Base-by-base conservation (phyloP, 2,329 filamentous ascomycete species). In the Zalaria sp. region DNA sequence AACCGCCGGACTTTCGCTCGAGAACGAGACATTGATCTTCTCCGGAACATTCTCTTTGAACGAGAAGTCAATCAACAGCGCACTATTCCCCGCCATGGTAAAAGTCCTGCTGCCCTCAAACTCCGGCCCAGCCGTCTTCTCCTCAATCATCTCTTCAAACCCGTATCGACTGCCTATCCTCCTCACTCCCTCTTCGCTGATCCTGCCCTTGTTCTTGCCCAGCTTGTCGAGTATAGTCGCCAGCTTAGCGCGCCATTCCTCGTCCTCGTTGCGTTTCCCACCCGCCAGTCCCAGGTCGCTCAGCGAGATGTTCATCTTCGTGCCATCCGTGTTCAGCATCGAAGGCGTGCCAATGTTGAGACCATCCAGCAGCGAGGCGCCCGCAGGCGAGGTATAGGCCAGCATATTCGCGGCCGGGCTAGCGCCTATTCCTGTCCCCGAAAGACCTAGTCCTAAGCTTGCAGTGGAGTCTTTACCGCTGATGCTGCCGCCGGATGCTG, bases 171-270 rank as follows among this genome's bases (percentile, higher is more conserved):
- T 73, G 5, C 77, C 80, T 27, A 89, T 63, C 41, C 81, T 71
- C 57, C 83, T 77, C n/a, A 91, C 67, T 2, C 81, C 81, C 27
- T 81, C 77, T 53, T 84, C 80, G 50, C 81, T 84, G 32, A 89
- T 77, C 34, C 78, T 64, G 3, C 81, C 81, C 35, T 76, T 75
- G 48, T 11, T 40, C 39, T 25, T 26, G 10, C 43, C 37, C 5
- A 48, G 38, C n/a, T 40, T 43, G 18, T 18, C 40, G 5, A 85
- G 75, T 8, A 73, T 83, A 42, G 65, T 66, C 36, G 76, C 78
- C 29, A 71, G 77, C 40, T 65, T 65, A 38, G 64, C 59, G 48
- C 62, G 60, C 48, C 67, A 57, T 49, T 75, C 71, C 37, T 73
- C 69, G 43, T 75, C 72, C 47, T 73, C 69, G 40, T 65, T 62